These are phyloP conservation scores for Crithidia brevicula DNA, from an alignment of 208 protist genomes.

Conservation along the genomic window DNA sequence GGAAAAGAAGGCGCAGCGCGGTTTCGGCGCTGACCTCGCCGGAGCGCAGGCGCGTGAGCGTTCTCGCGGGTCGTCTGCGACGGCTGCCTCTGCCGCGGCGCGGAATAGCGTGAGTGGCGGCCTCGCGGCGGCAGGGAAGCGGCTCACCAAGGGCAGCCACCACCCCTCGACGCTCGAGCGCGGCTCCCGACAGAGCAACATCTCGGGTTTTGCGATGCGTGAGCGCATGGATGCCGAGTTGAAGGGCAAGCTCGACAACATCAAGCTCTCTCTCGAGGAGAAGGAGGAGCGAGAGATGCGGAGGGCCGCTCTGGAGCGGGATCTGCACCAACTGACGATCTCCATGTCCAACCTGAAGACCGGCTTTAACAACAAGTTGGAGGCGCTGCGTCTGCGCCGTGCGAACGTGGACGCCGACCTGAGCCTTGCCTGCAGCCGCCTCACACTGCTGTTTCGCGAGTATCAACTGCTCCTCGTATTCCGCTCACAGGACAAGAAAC, in stretches of 20 bases:
- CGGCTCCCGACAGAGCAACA: constrained; percentile 46
- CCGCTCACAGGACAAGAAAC: constrained; percentile 87
- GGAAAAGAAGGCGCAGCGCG: constrained; percentile 82
- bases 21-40: constrained; percentile 89
- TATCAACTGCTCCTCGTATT: constrained; percentile 95
- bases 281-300: constrained; percentile 84
- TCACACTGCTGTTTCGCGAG: constrained; percentile 95
- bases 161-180: constrained; percentile 30
- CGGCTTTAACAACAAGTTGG: constrained; percentile 82
- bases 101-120: constrained; percentile 4
- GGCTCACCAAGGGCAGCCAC: constrained; percentile 23
- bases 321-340: constrained; percentile 61
- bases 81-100: not conserved
- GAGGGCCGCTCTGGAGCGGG: constrained; percentile 57
- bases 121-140: not conserved
- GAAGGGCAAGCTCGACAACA: constrained; percentile 81
- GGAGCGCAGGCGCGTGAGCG: constrained; percentile 34
- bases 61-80: constrained; percentile 14
- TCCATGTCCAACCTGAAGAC: constrained; percentile 52
- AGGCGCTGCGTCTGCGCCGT: constrained; percentile 80
- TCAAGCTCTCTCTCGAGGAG: constrained; percentile 77
- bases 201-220: constrained; percentile 58
- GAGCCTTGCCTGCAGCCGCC: constrained; percentile 91
- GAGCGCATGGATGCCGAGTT: constrained; percentile 87
- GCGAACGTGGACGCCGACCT: constrained; percentile 93